Base-by-base conservation (phyloP, 495 filamentous ascomycete genomes). In the Pyronema domesticum region DNA sequence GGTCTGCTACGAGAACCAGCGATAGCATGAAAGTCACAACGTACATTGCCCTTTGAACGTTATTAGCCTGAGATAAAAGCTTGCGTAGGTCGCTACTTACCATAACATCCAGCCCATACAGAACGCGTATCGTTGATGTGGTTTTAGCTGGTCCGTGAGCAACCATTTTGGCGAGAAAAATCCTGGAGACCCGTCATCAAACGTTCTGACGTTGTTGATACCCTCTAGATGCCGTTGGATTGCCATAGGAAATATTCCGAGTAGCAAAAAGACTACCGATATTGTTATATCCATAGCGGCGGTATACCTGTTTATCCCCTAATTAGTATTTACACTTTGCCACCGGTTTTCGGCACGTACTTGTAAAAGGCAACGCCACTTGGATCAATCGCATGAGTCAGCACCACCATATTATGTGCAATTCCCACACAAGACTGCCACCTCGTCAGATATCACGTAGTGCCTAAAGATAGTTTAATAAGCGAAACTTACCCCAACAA, bases 271-370 rank as follows among this genome's bases (percentile, higher is more conserved):
- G 13, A 54, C 8, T 7, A 46, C 14, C n/a, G 40, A 33, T 39
- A 54, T 54, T 15, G 46, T 3, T 19, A 54, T 46, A 35, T 54
- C 52, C 52, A 54, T 54, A 7, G 36, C 42, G 9, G 52, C 43
- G 30, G 9, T 36, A 19, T 54, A 54, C 23, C 52, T 54, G 35
- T 9, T 13, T 30, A 30, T 30, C 23, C 23, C 23, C 2, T 30
- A 2, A 30, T 30, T 30, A 30, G 23, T 5, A 30, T 30, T 30
- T 5, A 30, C 23, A 30, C 23, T 5, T 30, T 30, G 34, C 7
- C 18, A 34, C 34, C 3, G 6, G 3, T 30, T 47, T 47, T 15
- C 19, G 45, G 18, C 1, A 47, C 18, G 13, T 46, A 54, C 52
- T 46, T 54, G 42, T 54, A 54, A 19, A 54, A 54, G 9, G 19